phyloP scores from a whole-genome alignment of 2,329 filamentous ascomycete genomes.

The Cladobotryum protrusum region DNA sequence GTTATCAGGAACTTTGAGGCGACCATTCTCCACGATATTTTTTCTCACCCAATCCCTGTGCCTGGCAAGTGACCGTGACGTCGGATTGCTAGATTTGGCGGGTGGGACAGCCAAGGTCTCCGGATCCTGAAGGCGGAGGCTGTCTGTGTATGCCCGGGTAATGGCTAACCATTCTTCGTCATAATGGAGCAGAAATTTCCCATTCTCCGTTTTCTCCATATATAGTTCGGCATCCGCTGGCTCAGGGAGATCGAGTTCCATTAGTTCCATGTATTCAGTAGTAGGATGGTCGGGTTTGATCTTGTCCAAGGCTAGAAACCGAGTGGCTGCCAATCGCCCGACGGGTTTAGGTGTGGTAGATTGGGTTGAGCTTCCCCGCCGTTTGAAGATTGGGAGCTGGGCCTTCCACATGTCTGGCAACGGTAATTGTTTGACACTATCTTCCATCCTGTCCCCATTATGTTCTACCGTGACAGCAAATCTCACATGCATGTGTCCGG shows the following conservation, averaged over 20 bases:
- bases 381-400: too few relatives aligned
- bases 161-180: neutral
- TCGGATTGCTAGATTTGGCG: neutral
- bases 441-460: too few relatives aligned
- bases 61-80: neutral
- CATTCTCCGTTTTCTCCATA: neutral
- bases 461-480: too few relatives aligned
- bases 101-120: neutral
- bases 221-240: neutral
- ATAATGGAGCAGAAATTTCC: neutral
- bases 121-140: neutral
- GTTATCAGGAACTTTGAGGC: neutral
- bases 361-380: too few relatives aligned
- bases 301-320: neutral
- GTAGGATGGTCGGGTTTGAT: neutral
- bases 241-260: neutral
- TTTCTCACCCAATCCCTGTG: neutral
- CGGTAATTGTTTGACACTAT: too few relatives aligned
- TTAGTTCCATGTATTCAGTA: neutral
- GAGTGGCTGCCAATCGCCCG: too few relatives aligned
- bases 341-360: too few relatives aligned
- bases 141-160: neutral
- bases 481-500: too few relatives aligned
- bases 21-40: neutral
- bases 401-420: too few relatives aligned